phyloP scores from a whole-genome alignment of 2,329 filamentous ascomycete genomes.

The Sarocladium kiliense region DNA sequence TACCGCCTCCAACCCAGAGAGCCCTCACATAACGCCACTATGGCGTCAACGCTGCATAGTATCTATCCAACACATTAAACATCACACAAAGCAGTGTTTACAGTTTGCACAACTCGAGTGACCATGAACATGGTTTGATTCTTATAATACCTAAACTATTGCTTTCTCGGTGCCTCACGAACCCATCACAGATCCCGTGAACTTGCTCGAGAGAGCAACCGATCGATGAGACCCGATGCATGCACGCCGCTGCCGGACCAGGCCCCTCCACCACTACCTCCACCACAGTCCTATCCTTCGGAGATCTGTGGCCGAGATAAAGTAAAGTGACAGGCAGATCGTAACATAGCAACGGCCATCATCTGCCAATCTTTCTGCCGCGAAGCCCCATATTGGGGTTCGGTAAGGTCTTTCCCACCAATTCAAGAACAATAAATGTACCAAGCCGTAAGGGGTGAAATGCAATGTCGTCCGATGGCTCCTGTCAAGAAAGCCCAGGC shows the following conservation, averaged over 20 bases:
- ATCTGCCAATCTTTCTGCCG: background rate
- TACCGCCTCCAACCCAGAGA: too few relatives aligned
- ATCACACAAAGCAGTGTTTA: background rate
- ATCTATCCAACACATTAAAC: too few relatives aligned
- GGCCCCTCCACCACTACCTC: background rate
- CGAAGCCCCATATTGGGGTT: background rate
- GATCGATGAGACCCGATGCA: background rate
- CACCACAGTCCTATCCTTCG: background rate
- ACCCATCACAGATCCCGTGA: background rate
- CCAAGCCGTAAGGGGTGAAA: background rate
- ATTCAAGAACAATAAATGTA: slow-evolving; percentile 5
- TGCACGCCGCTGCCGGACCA: background rate
- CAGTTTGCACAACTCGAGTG: background rate
- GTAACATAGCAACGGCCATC: background rate
- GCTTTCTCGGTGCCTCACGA: background rate
- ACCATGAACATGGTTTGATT: background rate
- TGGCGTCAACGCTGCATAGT: too few relatives aligned
- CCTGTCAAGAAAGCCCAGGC: background rate
- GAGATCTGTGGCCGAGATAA: background rate
- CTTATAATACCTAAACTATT: slow-evolving; percentile 5
- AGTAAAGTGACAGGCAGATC: background rate
- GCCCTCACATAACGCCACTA: too few relatives aligned
- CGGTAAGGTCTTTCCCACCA: background rate
- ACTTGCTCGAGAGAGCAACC: background rate
- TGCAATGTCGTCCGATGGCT: background rate